These are phyloP conservation scores for Pseudoperonospora humuli DNA, from an alignment of 352 stramenopile genomes.

Conservation along the genomic window DNA sequence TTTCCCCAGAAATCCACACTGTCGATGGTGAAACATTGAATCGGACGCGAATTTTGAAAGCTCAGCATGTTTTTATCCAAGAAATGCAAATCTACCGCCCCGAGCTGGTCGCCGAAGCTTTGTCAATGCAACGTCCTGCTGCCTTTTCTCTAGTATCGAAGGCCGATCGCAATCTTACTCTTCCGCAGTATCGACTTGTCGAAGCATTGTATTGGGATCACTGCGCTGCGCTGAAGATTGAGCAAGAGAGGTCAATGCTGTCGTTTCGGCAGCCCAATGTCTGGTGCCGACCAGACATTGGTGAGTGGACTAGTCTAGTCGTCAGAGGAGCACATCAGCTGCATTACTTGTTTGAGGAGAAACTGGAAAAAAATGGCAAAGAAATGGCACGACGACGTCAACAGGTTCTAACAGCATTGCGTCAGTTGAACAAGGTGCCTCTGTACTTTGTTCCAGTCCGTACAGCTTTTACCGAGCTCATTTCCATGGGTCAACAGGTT, in stretches of 20 bases:
- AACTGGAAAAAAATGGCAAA: conserved; percentile 41
- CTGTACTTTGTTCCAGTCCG: conserved; percentile 47
- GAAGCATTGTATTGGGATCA: conserved; percentile 80
- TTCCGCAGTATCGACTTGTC: conserved; percentile 28
- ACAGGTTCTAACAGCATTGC: conserved; percentile 38
- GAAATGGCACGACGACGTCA: conserved; percentile 46
- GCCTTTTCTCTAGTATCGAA: conserved; percentile 1
- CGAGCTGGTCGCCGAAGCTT: conserved; percentile 17
- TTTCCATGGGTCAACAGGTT: conserved; percentile 43
- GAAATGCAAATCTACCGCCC: conserved; percentile 58
- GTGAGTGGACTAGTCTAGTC: conserved; percentile 59
- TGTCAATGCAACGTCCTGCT: neutral
- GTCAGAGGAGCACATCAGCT: conserved; percentile 51
- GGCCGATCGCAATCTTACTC: neutral
- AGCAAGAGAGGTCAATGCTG: conserved; percentile 35
- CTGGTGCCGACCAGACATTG: conserved; percentile 66
- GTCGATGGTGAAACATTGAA: conserved; percentile 30
- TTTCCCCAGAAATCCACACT: conserved; percentile 11
- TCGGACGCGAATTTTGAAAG: conserved; percentile 38
- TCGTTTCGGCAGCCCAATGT: conserved; percentile 43
- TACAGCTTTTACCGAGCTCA: conserved; percentile 37
- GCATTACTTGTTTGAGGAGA: conserved; percentile 63
- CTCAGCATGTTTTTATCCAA: conserved; percentile 50
- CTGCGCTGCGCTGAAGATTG: conserved; percentile 57
- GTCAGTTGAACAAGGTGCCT: conserved; percentile 45